Base-by-base conservation (phyloP, 75 land plant genomes). In the Sequoiadendron giganteum region DNA sequence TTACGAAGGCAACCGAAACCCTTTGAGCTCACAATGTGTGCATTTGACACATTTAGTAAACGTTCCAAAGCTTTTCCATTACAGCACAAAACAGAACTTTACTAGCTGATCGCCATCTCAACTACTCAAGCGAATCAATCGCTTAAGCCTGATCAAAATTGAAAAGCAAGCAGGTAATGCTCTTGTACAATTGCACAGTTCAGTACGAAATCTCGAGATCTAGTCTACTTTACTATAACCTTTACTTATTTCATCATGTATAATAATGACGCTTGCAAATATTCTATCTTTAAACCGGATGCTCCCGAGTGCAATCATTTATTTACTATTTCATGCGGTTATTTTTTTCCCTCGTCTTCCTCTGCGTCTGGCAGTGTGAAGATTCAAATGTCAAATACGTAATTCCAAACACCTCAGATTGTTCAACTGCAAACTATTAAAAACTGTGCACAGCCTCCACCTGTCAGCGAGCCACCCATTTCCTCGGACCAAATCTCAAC, bases 401-500 rank as follows among this genome's bases (percentile, higher is more conserved):
- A 48, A 48, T 73, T 73, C 76, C 76, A 61, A 61, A 21, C 25
- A 21, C 32, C 11, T 9, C 32, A 11, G 30, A 32, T 32, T 10
- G 32, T 32, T 32, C 9, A 73, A 73, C 76, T 11, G 2, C 36
- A 32, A 73, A 32, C 11, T 10, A 32, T 73, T 30, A 73, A 73
- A 73, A 30, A 2, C 76, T 73, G 10, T 32, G 76, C 76, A 8
- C 32, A 73, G 10, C 34, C 14, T 32, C 34, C 76, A 73, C 76
- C 76, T 73, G 76, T 73, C 32, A 32, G 36, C 10, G 14, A 30
- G 76, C 13, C 11, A 10, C 13, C 76, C 14, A n/a, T 73, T 73
- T 73, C 32, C 36, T 73, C 76, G 76, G 76, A 11, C 76, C 76
- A 73, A 73, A n/a, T 73, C 76, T 73, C 76, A n/a, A 73, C 36